Evolutionary conservation across 2,329 filamentous ascomycete genomes (phyloP), one percentile per base, ranked within the genome.

Genomic region (Rhexocercosporidium sp.): DNA sequence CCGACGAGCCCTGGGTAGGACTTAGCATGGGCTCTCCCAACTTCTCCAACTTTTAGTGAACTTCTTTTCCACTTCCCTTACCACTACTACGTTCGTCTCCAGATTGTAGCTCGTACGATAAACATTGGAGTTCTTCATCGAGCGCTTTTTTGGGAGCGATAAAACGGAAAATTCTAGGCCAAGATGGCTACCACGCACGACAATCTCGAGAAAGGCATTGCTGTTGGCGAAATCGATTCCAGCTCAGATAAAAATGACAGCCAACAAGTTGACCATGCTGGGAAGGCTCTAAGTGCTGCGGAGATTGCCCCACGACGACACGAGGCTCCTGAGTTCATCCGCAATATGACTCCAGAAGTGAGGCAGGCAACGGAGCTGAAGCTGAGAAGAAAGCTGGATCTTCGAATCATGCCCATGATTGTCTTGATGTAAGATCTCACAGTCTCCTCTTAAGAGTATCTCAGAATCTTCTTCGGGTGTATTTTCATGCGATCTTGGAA

Each of bases 381-480:
- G 60, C 78, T 93, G 61, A 81, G 84, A 66, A 82, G 84, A 68
- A 92, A 91, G 77, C 87, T 92, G 63, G 90, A 93, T 75, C 71
- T 85, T 9, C 81, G 89, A 61, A 76, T 92, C 34, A 80, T 93
- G 72, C 90, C 90, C 0, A 88, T 89, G 79, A 81, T 92, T 49
- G 86, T 92, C 62, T 72, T 92, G 56, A 91, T 92, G 83, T 57
- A 57, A 57, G 54, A 8, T n/a, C 3, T 18, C 20, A 22, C 7
- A 12, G 18, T 20, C 3, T 39, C 6, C 20, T 12, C 18, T 56
- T 56, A 2, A 8, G 27, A 49, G 11, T 16, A 7, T n/a, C 27
- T 22, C 4, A 56, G 29, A 12, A 44, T 44, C n/a, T n/a, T n/a
- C n/a, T n/a, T n/a, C n/a, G 34, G 34, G 8, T 39, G 8, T 14